Conservation (phyloP, 1,284 basidiomycete genomes). For the Apiotrichum mycotoxinovorans region DNA sequence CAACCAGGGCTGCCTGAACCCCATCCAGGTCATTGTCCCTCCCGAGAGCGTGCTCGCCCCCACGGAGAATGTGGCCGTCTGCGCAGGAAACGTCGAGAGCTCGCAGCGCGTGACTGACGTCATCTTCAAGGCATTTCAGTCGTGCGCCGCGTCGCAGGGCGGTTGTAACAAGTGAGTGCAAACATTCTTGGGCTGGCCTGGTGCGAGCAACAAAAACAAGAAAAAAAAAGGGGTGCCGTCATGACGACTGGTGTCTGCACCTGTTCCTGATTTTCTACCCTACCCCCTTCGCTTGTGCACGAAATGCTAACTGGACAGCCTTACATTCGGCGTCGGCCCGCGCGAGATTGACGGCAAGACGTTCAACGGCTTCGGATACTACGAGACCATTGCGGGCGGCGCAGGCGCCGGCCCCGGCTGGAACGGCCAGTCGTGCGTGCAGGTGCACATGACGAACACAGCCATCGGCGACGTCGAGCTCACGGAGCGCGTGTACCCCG, state of each 20-base stretch:
- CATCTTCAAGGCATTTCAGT: constrained; percentile 87
- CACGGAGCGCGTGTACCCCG: constrained; percentile 61
- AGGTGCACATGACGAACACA: constrained; percentile 40
- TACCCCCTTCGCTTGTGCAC: background rate
- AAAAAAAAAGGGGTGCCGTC: background rate
- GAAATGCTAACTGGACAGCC: constrained; percentile 56
- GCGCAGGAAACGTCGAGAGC: constrained; percentile 88
- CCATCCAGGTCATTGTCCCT: constrained; percentile 53
- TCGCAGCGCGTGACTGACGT: constrained; percentile 93
- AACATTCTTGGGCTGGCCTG: too few species aligned
- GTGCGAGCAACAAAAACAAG: too few species aligned
- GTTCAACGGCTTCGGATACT: constrained; percentile 84
- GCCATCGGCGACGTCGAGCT: constrained; percentile 43
- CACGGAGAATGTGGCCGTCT: constrained; percentile 80
- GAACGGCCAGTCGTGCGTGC: constrained; percentile 61
- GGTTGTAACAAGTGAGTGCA: constrained; percentile 59
- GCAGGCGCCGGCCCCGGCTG: constrained; percentile 85
- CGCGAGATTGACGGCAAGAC: constrained; percentile 67
- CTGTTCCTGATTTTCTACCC: too few species aligned
- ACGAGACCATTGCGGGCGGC: constrained; percentile 95
- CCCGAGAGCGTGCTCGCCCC: constrained; percentile 74
- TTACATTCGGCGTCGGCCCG: constrained; percentile 69
- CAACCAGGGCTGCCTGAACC: constrained; percentile 45
- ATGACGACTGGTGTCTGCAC: too few species aligned
- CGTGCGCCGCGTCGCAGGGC: constrained; percentile 89